Evolutionary conservation across 352 stramenopile genomes (phyloP).

Genomic region (Phytopythium montanum): DNA sequence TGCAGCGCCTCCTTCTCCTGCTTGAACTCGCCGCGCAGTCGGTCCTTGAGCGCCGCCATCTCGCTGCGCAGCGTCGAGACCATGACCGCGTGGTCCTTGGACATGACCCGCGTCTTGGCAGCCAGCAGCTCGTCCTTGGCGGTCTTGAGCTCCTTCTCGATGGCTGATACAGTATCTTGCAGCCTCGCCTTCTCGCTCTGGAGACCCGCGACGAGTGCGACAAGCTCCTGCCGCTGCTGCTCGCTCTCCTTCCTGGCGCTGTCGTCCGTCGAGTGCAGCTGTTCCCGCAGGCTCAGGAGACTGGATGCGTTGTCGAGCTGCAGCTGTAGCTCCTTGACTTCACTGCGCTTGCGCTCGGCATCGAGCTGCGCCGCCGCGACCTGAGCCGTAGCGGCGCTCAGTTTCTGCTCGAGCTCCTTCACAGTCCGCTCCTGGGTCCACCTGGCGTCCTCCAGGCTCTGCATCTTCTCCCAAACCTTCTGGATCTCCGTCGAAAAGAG

Average conservation of each 20-base stretch:
- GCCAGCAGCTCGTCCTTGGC: constrained; percentile 29
- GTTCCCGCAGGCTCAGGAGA: constrained; percentile 38
- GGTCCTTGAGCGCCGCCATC: constrained; percentile 54
- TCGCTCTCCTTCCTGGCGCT: constrained; percentile 37
- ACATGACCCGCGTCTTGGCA: constrained; percentile 32
- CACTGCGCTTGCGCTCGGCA: constrained; percentile 34
- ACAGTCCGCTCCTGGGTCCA: constrained; percentile 20
- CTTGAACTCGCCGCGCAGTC: constrained; percentile 56
- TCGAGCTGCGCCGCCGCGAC: constrained; percentile 28
- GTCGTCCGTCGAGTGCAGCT: constrained; percentile 47
- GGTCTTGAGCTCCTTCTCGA: constrained; percentile 24
- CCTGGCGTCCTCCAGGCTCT: constrained; percentile 1
- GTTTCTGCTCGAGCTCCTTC: constrained; percentile 31
- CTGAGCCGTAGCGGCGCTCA: constrained; percentile 19
- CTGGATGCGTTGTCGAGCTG: constrained; percentile 40
- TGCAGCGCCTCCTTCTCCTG: constrained; percentile 50
- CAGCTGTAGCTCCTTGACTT: constrained; percentile 49
- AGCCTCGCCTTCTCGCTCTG: constrained; percentile 38
- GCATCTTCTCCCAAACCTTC: constrained; percentile 26
- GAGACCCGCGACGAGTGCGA: constrained; percentile 29
- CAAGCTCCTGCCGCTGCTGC: constrained; percentile 40
- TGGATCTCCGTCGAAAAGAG: constrained; percentile 28
- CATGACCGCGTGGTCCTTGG: constrained; percentile 50
- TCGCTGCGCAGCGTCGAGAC: constrained; percentile 61
- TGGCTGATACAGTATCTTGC: constrained; percentile 16